These are phyloP conservation scores for Zizania latifolia DNA, from an alignment of 176 grass and related monocot species.

Conservation along the genomic window DNA sequence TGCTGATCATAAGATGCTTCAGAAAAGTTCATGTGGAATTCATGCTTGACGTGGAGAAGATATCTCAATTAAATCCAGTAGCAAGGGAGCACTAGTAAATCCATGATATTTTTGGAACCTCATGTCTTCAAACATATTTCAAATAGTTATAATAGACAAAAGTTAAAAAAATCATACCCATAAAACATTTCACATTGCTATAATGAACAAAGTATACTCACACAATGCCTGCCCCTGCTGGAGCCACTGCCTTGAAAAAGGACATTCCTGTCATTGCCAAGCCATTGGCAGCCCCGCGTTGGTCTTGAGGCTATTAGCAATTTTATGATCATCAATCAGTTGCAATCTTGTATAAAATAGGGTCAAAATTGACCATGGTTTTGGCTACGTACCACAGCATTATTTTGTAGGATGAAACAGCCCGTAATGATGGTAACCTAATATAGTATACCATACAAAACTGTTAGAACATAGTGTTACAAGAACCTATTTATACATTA, in stretches of 20 bases:
- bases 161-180: background rate
- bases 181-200: background rate
- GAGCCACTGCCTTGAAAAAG: slow-evolving; percentile 57
- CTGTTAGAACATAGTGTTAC: background rate
- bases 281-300: slow-evolving; percentile 74
- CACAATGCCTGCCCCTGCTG: slow-evolving; percentile 49
- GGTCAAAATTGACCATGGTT: background rate
- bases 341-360: background rate
- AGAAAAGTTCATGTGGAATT: background rate
- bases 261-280: slow-evolving; percentile 52
- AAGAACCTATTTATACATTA: background rate
- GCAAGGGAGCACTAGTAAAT: background rate
- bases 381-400: slow-evolving; percentile 45
- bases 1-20: background rate
- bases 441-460: background rate
- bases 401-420: slow-evolving; percentile 53
- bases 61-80: background rate
- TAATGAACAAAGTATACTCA: slow-evolving; percentile 26
- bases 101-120: background rate
- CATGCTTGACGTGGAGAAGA: background rate
- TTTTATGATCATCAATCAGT: background rate
- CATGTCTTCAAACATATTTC: background rate
- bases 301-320: slow-evolving; percentile 46
- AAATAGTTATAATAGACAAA: background rate
- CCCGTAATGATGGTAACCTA: slow-evolving; percentile 47